These are phyloP conservation scores for Collybia sp. DNA, from an alignment of 768 basidiomycete genomes.

Conservation along the genomic window DNA sequence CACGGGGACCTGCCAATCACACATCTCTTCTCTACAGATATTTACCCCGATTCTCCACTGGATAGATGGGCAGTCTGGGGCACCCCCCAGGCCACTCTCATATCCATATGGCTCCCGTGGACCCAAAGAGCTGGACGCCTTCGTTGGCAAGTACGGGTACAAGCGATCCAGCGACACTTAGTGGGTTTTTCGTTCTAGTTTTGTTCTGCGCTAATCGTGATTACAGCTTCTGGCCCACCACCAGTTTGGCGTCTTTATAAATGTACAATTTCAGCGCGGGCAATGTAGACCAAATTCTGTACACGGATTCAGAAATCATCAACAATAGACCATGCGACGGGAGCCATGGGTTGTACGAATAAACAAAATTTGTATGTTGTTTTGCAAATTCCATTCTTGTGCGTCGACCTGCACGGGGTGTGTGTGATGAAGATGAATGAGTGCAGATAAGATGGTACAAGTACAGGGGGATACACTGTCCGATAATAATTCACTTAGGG, in stretches of 20 bases:
- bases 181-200: slow-evolving; percentile 43
- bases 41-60: slow-evolving; percentile 94
- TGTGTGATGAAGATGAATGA: too few relatives aligned
- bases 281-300: too few relatives aligned
- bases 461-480: too few relatives aligned
- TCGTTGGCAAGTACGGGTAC: slow-evolving; percentile 74
- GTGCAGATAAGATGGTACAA: too few relatives aligned
- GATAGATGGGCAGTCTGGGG: slow-evolving; percentile 79
- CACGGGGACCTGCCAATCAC: background rate
- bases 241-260: slow-evolving; percentile 59
- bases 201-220: slow-evolving; percentile 6
- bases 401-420: too few relatives aligned
- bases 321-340: background rate
- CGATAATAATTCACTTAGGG: slow-evolving; percentile 13
- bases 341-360: background rate
- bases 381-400: too few relatives aligned
- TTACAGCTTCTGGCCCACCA: slow-evolving; percentile 68
- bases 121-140: slow-evolving; percentile 78
- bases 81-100: slow-evolving; percentile 60
- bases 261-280: slow-evolving; percentile 2
- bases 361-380: background rate
- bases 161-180: slow-evolving; percentile 64
- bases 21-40: slow-evolving; percentile 45
- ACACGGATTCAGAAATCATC: background rate
- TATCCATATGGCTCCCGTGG: slow-evolving; percentile 97